Evolutionary conservation across 345 rosid species (phyloP).

Genomic region (Erysimum cheiranthoides): DNA sequence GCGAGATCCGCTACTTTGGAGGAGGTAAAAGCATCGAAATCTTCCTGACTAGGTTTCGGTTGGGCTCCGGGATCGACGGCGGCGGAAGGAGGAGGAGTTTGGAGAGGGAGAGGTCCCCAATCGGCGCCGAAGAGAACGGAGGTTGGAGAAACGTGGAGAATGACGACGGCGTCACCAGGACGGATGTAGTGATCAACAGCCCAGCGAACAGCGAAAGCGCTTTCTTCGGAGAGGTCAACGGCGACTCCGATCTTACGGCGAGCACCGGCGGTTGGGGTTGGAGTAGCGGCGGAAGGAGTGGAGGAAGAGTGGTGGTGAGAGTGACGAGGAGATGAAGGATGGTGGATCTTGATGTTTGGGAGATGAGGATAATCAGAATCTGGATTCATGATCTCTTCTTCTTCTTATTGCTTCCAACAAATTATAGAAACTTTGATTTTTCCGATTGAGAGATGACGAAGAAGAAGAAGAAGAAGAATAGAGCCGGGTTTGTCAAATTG

Average conservation of each 20-base stretch:
- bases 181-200: constrained; percentile 88
- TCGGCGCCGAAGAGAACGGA: constrained; percentile 97
- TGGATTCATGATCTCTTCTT: constrained; percentile 32
- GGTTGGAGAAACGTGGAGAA: constrained; percentile 97
- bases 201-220: constrained; percentile 89
- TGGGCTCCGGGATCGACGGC: constrained; percentile 12
- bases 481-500: constrained; percentile 7
- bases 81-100: constrained; percentile 32
- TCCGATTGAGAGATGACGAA: not conserved
- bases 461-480: constrained; percentile 25
- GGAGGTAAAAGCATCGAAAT: constrained; percentile 72
- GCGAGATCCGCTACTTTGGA: constrained; percentile 80
- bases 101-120: constrained; percentile 91
- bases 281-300: constrained; percentile 51
- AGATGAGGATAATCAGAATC: constrained; percentile 68
- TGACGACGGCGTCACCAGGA: constrained; percentile 89
- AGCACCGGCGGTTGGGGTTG: constrained; percentile 85
- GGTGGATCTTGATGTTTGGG: constrained; percentile 81
- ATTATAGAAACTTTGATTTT: not conserved
- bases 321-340: constrained; percentile 50
- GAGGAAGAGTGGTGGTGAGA: constrained; percentile 51
- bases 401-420: constrained; percentile 1
- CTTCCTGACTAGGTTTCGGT: constrained; percentile 64
- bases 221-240: constrained; percentile 88
- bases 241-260: constrained; percentile 93